Conservation (phyloP, 805 yeast species). For the Metschnikowia matae region DNA sequence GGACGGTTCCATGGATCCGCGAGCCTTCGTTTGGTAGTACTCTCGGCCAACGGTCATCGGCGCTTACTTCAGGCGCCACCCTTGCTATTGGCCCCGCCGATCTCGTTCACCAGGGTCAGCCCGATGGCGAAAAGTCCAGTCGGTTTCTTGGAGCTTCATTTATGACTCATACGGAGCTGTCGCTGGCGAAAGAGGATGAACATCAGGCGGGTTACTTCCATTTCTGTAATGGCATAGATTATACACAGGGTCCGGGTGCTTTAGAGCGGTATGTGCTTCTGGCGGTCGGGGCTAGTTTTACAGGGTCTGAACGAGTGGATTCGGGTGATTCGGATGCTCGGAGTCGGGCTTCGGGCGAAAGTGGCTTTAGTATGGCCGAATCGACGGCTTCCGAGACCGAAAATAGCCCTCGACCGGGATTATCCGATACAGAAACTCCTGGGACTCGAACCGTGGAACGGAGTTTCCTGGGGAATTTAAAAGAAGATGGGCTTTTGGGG, state of each 20-base stretch:
- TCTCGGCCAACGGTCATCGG: conserved; percentile 23
- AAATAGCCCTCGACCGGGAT: neutral
- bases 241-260: conserved; percentile 17
- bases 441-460: neutral
- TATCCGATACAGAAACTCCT: no score
- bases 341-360: neutral
- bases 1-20: conserved; percentile 24
- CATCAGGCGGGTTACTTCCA: conserved; percentile 40
- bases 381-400: neutral
- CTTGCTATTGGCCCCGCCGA: conserved; percentile 34
- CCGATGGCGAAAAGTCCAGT: conserved; percentile 28
- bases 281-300: conserved; percentile 23
- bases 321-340: conserved; percentile 8
- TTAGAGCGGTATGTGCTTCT: conserved; percentile 26
- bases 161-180: conserved; percentile 5
- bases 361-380: neutral
- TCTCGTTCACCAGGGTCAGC: conserved; percentile 36
- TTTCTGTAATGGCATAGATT: conserved; percentile 33
- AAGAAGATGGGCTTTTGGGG: neutral
- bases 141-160: conserved; percentile 28
- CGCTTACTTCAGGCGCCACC: conserved; percentile 17
- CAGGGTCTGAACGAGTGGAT: conserved; percentile 14
- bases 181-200: conserved; percentile 26
- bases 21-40: conserved; percentile 29
- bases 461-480: no score